Evolutionary conservation across 75 land plant species (phyloP).

Genomic region (Pinus taeda): DNA sequence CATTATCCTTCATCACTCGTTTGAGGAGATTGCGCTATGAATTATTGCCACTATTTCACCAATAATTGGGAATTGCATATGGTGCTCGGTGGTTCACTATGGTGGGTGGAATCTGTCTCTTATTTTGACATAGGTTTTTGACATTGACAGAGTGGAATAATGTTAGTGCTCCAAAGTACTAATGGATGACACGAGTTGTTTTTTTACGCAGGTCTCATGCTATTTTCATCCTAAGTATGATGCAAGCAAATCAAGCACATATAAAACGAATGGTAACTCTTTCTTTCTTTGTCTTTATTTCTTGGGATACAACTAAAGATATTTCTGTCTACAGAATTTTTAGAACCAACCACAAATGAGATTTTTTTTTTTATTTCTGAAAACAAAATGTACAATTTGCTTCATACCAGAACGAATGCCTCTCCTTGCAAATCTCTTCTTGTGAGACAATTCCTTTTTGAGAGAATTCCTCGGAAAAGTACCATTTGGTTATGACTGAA

Average conservation of each 20-base stretch:
- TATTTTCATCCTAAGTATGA: slow-evolving; percentile 74
- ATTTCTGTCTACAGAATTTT: background rate
- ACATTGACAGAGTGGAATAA: background rate
- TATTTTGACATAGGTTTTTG: background rate
- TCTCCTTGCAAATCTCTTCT: background rate
- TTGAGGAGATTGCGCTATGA: background rate
- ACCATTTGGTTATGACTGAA: background rate
- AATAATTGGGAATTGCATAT: background rate
- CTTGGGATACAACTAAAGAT: background rate
- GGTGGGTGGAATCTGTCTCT: background rate
- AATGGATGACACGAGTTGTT: background rate
- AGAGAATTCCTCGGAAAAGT: background rate
- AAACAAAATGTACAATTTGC: background rate
- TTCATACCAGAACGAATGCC: background rate
- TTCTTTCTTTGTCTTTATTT: background rate
- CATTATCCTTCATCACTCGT: background rate
- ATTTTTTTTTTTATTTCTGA: background rate
- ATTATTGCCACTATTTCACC: background rate
- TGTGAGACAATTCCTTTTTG: background rate
- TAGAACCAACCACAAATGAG: background rate
- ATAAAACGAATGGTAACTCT: slow-evolving; percentile 60
- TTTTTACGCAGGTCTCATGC: slow-evolving; percentile 72
- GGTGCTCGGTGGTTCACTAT: background rate
- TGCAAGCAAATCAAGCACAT: slow-evolving; percentile 60
- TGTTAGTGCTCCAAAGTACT: background rate